A percentile compares a stretch with the other conserved stretches of the same genome.
Conservation (phyloP, 78 protist species). For the Fonticula alba region DNA sequence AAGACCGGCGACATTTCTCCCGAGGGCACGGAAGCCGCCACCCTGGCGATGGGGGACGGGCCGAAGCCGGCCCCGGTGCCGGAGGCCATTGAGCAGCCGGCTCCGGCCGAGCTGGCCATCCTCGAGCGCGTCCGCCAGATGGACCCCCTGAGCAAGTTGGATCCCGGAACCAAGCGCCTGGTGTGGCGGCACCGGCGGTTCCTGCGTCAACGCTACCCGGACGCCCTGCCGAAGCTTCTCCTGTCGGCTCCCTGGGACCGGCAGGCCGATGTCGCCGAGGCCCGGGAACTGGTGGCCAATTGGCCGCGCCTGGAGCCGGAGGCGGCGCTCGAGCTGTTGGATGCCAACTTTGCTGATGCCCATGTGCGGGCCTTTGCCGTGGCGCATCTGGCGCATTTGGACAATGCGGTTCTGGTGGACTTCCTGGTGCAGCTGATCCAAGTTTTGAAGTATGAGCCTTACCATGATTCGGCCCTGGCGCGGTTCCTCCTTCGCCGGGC, state of each 20-base stretch:
- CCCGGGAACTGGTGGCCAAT: conserved; percentile 3
- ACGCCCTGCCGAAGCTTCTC: conserved; percentile 57
- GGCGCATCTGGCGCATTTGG: conserved; percentile 28
- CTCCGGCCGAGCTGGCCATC: not conserved
- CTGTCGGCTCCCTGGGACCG: conserved; percentile 54
- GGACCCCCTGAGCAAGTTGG: not conserved
- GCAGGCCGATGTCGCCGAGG: conserved; percentile 43
- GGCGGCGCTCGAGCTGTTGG: conserved; percentile 50
- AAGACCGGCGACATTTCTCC: not conserved
- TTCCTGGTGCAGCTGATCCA: conserved; percentile 68
- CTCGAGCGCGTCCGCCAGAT: not conserved
- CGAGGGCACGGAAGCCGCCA: not conserved
- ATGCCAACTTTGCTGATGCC: conserved; percentile 43
- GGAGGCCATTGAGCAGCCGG: no score
- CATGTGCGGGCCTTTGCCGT: conserved; percentile 57
- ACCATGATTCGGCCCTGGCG: conserved; percentile 46
- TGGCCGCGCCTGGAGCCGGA: conserved; percentile 34
- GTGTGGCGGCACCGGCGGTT: not conserved
- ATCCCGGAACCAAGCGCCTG: not conserved
- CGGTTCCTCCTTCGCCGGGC: conserved; percentile 45
- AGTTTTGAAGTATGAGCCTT: conserved; percentile 50
- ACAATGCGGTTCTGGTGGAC: conserved; percentile 39
- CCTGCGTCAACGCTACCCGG: conserved; percentile 9
- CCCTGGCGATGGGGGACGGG: not conserved
- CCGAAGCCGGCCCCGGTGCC: not conserved